Percentiles rank a stretch among this genome's conserved stretches.
phyloP scores from a whole-genome alignment of 2,329 filamentous ascomycete species.

The Nemania abortiva region DNA sequence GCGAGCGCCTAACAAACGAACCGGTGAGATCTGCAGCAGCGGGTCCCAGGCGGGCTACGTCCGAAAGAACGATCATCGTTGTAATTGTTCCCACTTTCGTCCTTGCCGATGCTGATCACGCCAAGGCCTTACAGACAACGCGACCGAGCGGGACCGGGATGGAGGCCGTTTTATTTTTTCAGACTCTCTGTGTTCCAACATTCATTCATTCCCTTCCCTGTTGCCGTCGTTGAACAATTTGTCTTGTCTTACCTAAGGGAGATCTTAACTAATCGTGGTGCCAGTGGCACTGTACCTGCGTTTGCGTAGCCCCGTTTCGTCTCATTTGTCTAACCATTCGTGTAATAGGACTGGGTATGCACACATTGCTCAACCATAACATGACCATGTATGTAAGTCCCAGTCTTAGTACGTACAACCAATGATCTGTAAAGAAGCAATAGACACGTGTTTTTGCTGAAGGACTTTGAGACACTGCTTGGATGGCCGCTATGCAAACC shows the following conservation, averaged over 20 bases:
- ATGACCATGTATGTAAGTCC: background rate
- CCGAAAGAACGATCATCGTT: constrained; percentile 11
- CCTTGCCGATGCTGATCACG: background rate
- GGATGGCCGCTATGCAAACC: background rate
- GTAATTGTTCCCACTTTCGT: constrained; percentile 4
- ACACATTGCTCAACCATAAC: background rate
- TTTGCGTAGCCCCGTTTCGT: background rate
- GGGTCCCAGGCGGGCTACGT: too few species aligned
- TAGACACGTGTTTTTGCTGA: background rate
- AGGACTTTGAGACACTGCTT: background rate
- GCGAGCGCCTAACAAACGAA: constrained; percentile 4
- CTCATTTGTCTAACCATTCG: background rate
- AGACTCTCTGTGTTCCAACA: constrained; percentile 17
- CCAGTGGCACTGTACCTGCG: background rate
- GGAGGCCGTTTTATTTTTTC: constrained; percentile 4
- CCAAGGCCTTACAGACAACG: background rate
- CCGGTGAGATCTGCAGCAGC: constrained; percentile 14
- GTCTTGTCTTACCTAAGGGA: background rate
- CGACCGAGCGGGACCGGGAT: background rate
- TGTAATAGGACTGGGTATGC: background rate
- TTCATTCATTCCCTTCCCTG: constrained; percentile 15
- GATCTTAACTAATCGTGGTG: background rate
- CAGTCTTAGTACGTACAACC: background rate
- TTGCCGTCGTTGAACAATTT: constrained; percentile 3
- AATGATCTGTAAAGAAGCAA: background rate